Evolutionary conservation across 352 stramenopile genomes (phyloP).

Genomic region (Pythium coloratum): DNA sequence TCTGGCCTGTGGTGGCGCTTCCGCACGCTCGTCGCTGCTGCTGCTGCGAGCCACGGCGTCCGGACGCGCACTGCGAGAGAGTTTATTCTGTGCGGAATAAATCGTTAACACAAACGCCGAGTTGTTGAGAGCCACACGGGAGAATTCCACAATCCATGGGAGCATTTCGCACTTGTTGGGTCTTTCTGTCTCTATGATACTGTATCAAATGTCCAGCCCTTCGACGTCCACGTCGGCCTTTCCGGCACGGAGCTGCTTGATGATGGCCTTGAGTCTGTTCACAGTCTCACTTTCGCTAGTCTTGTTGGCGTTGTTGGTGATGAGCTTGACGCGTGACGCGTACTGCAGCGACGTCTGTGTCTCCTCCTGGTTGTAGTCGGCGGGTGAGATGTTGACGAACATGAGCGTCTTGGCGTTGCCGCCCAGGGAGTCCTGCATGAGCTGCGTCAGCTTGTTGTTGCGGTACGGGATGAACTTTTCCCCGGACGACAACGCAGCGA

Average conservation of each 20-base stretch:
- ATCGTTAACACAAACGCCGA: slow-evolving; percentile 63
- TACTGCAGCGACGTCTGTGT: slow-evolving; percentile 83
- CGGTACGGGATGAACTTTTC: slow-evolving; percentile 94
- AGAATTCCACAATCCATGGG: slow-evolving; percentile 16
- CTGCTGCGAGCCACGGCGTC: slow-evolving; percentile 4
- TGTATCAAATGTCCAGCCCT: slow-evolving; percentile 32
- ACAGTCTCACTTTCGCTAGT: slow-evolving; percentile 84
- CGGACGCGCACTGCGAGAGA: slow-evolving; percentile 13
- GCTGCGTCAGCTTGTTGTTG: slow-evolving; percentile 93
- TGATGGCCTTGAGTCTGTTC: slow-evolving; percentile 80
- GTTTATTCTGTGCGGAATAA: slow-evolving; percentile 31
- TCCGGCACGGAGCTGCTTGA: slow-evolving; percentile 71
- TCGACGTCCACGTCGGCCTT: slow-evolving; percentile 73
- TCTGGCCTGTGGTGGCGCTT: not conserved
- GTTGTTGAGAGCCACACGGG: slow-evolving; percentile 78
- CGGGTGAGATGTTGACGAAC: slow-evolving; percentile 90
- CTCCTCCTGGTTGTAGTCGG: slow-evolving; percentile 90
- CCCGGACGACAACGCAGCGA: slow-evolving; percentile 86
- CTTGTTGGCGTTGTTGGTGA: slow-evolving; percentile 89
- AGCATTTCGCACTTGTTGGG: slow-evolving; percentile 13
- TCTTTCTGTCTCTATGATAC: slow-evolving; percentile 7
- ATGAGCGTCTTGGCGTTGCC: slow-evolving; percentile 94
- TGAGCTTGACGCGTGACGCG: slow-evolving; percentile 84
- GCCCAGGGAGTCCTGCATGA: slow-evolving; percentile 93
- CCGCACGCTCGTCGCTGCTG: not conserved